Conservation (phyloP, 2,329 filamentous ascomycete species). For the Stemphylium beticola region DNA sequence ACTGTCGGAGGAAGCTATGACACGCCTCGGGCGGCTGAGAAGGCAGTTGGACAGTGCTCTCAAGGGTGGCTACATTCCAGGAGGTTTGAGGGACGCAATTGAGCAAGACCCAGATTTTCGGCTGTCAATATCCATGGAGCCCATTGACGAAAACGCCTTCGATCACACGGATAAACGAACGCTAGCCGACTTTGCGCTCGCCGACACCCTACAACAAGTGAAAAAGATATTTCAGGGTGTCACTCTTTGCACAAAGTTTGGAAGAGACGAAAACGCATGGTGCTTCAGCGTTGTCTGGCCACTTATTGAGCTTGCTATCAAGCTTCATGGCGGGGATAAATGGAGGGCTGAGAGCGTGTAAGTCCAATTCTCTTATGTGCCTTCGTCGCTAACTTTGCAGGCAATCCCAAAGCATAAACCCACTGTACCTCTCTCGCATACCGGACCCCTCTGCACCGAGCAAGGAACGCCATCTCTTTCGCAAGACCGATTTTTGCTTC, state of each 20-base stretch:
- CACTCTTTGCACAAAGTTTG: slow-evolving; percentile 19
- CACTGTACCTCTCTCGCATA: slow-evolving; percentile 22
- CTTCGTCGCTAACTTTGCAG: slow-evolving; percentile 9
- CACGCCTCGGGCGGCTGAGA: slow-evolving; percentile 8
- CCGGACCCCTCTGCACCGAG: slow-evolving; percentile 9
- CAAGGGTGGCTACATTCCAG: slow-evolving; percentile 13
- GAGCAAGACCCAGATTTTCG: slow-evolving; percentile 12
- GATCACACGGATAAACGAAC: slow-evolving; percentile 6
- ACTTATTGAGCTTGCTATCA: slow-evolving; percentile 24
- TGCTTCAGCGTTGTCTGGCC: slow-evolving; percentile 26
- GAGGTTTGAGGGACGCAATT: slow-evolving; percentile 10
- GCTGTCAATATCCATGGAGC: slow-evolving; percentile 12
- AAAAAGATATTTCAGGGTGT: slow-evolving; percentile 26
- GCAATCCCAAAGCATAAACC: slow-evolving; percentile 26
- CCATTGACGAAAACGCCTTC: slow-evolving; percentile 15
- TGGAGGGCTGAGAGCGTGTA: slow-evolving; percentile 27
- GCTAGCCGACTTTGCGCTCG: neutral
- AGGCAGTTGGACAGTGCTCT: slow-evolving; percentile 4
- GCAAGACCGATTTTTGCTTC: slow-evolving; percentile 26
- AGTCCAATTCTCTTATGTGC: slow-evolving; percentile 1
- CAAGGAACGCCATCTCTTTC: slow-evolving; percentile 13
- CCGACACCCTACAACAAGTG: slow-evolving; percentile 2
- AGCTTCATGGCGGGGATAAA: slow-evolving; percentile 19
- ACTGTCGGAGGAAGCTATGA: slow-evolving; percentile 8
- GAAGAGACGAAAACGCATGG: slow-evolving; percentile 27